Evolutionary conservation across 306 rosid species (phyloP).

Genomic region (Senna tora): DNA sequence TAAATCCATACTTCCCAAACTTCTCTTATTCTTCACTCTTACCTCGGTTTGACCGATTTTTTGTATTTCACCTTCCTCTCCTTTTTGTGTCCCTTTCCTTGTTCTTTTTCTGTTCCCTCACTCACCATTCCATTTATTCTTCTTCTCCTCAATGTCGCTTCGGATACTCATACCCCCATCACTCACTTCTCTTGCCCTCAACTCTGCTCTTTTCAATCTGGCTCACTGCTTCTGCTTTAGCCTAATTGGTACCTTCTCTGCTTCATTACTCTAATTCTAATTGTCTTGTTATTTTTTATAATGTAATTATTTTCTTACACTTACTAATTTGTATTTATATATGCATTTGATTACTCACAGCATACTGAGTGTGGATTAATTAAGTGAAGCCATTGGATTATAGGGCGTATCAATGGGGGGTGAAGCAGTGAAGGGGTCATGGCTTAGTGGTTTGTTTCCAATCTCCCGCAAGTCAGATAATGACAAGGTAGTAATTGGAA

Average conservation of each 20-base stretch:
- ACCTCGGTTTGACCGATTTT: constrained; percentile 52
- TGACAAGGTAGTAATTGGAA: constrained; percentile 62
- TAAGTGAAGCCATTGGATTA: constrained; percentile 23
- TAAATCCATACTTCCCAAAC: constrained; percentile 24
- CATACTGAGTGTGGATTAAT: constrained; percentile 25
- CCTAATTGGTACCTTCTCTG: not conserved
- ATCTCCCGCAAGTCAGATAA: constrained; percentile 55
- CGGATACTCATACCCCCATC: not conserved
- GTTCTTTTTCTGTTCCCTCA: not conserved
- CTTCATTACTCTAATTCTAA: too few relatives aligned
- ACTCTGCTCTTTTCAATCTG: not conserved
- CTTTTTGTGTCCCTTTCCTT: constrained; percentile 36
- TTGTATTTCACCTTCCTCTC: not conserved
- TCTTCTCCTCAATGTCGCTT: too few relatives aligned
- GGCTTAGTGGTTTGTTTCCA: constrained; percentile 51
- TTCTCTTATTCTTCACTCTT: not conserved
- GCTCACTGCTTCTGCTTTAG: constrained; percentile 16
- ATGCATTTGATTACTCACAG: constrained; percentile 41
- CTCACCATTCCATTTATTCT: constrained; percentile 5
- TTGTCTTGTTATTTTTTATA: constrained; percentile 7
- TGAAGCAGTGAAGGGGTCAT: constrained; percentile 46
- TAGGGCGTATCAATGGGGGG: constrained; percentile 47
- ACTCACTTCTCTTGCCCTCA: not conserved
- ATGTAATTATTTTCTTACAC: not conserved
- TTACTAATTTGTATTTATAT: constrained; percentile 33